Conservation (phyloP, 75 land plant species). For the Azolla pinnata region DNA sequence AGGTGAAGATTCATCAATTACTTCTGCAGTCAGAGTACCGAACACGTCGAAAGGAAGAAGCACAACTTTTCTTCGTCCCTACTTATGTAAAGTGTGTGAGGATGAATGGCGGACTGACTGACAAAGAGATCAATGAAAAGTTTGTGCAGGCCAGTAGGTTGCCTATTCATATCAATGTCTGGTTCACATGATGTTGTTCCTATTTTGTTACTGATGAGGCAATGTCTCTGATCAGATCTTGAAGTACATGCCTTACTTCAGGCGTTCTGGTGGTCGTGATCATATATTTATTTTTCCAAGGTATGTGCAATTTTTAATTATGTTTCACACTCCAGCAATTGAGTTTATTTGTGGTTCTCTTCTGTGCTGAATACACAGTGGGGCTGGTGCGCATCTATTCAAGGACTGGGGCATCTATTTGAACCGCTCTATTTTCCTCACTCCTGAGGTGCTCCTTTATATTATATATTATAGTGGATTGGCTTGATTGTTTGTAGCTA, state of each 20-base stretch:
- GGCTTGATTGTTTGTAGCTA: too few species aligned
- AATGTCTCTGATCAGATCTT: constrained; percentile 36
- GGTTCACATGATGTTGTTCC: too few species aligned
- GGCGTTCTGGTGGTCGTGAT: constrained; percentile 78
- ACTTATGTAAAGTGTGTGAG: constrained; percentile 90
- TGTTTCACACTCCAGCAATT: too few species aligned
- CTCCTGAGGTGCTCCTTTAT: constrained; percentile 99
- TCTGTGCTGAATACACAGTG: constrained; percentile 37
- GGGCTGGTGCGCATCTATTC: constrained; percentile 91
- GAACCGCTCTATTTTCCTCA: constrained; percentile 82
- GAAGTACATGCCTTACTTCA: constrained; percentile 86
- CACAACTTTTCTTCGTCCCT: constrained; percentile 90
- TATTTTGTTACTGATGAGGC: too few species aligned
- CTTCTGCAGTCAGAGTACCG: constrained; percentile 53
- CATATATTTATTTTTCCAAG: constrained; percentile 90
- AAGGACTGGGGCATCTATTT: constrained; percentile 74
- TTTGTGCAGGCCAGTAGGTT: constrained; percentile 55
- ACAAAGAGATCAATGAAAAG: constrained; percentile 69
- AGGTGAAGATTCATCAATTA: constrained; percentile 82
- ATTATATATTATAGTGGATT: too few species aligned
- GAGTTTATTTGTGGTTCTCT: too few species aligned
- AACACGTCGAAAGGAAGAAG: constrained; percentile 58
- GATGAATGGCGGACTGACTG: constrained; percentile 79
- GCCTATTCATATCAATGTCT: not conserved
- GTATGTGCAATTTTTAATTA: constrained; percentile 42